Evolutionary conservation across 2,329 filamentous ascomycete species (phyloP), one percentile per base, ranked within the genome.

Genomic region (Stemphylium vesicarium): DNA sequence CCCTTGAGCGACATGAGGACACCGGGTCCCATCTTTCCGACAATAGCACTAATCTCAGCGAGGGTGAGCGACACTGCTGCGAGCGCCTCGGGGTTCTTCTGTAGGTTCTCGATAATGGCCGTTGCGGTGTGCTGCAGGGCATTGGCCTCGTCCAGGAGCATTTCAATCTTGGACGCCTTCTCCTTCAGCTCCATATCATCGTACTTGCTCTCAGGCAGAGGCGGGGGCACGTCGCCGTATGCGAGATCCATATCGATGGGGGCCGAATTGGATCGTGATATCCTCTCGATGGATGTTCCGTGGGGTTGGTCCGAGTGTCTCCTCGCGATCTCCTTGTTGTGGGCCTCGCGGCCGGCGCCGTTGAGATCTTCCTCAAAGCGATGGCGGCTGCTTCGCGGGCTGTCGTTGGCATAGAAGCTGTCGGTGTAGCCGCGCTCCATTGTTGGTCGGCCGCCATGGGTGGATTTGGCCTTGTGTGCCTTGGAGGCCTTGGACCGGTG

Each of bases 41-140:
- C 83, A 4, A 98, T 77, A 20, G 88, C 88, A 57, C 90, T 95
- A 60, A 99, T 89, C 77, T 99, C 95, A 11, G 92, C 94, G 6
- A 99, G 84, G 0, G 94, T 93, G 29, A 99, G 83, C 0, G 93
- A 96, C 1, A 99, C 94, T 8, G 95, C 94, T 2, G 95, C 95
- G 48, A 97, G 92, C 2, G 92, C 91, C 62, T 99, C 92, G 0
- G 95, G 93, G 73, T 88, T 94, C 81, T 87, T 85, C 70, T 92
- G 88, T 3, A 93, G 79, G 62, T 91, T 89, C 39, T 88, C 80
- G 66, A 99, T 96, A 59, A 91, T 96, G 47, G 89, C 83, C 0
- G 86, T 88, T 4, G 91, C 94, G 1, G 89, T 90, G 74, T 96
- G 87, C 60, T 96, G 92, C 24, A 96, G 73, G 77, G 93, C 97